Evolutionary conservation across 2,329 filamentous ascomycete genomes (phyloP), one percentile per base, ranked within the genome.

Genomic region (Colletotrichum kahawae): DNA sequence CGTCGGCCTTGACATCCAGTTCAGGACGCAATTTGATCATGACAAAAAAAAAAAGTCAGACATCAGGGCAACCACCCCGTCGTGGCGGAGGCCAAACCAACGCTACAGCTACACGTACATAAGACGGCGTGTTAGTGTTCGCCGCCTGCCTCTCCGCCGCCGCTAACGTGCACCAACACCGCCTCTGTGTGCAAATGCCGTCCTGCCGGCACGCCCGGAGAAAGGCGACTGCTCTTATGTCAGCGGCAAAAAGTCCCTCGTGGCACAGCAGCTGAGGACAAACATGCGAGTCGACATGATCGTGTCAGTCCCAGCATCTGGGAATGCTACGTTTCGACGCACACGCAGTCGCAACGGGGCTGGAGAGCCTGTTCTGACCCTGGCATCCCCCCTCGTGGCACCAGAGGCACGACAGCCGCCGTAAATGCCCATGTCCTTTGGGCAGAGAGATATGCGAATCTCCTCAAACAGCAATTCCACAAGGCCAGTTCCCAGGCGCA

Each of bases 161-260:
- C 67, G 59, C 71, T 36, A 74, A 74, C 48, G 34, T 36, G 71
- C 59, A 74, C 27, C 34, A 54, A 66, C 71, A 71, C 71, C 43
- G 67, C 71, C 67, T 59, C 67, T 33, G 31, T 21, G 21, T 68
- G 31, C 70, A 54, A 56, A 62, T 62, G 56, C 62, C 54, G 69
- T 60, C 54, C 59, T 68, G 18, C 70, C 65, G 70, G 65, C 59
- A 56, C 65, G n/a, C 24, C 70, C 65, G 70, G 36, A n/a, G n/a
- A 2, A 56, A 29, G 48, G 24, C 34, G 31, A 59, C 54, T 34
- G 38, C 38, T 64, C 66, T 70, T 43, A 36, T 59, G 71, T 74
- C 71, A 74, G 67, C 70, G 38, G 29, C 54, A 60, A 62, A 72
- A 62, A 27, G 63, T 67, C 21, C 36, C 70, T 38, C 56, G 24